Base-by-base conservation (phyloP, 768 basidiomycete species). In the Lactarius indigo region DNA sequence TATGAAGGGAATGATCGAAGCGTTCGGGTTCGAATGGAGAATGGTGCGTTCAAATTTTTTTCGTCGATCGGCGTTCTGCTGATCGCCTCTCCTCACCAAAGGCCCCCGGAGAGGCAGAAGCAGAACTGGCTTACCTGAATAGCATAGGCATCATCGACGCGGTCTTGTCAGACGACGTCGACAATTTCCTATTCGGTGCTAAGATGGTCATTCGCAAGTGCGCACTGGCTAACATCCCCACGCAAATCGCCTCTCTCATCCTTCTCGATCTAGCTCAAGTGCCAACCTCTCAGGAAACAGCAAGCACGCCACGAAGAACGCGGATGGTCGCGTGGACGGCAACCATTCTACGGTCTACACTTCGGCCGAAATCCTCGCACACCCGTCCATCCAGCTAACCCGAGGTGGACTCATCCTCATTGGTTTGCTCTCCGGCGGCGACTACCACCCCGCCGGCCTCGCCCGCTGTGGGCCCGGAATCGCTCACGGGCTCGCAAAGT, bases 101-200 rank as follows among this genome's bases (percentile, higher is more conserved):
- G 88, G 95, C 94, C 18, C 95, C 95, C 7, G 94, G 93, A 20
- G 96, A 97, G 76, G 96, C 96, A 0, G 96, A 98, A 75, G 95
- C 95, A 0, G 95, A 96, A 73, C 81, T 98, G 2, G 95, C 95
- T 0, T 89, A 91, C 68, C 80, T 98, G 61, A 95, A 94, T 71
- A 80, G 83, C 5, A 84, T 88, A 52, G 93, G 93, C 3, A 75
- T 90, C 61, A 90, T 98, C 64, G 96, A 98, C 73, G 92, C 88
- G 0, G 85, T 97, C 30, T 81, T 96, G 54, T 92, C 95, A 0
- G 96, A 98, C 75, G 96, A 97, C 72, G 94, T 95, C 1, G 95
- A 98, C 73, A 95, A 87, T 63, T 89, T 96, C 73, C 77, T 97
- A 3, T 98, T 98, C 68, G 94, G 95, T 26, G 94, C 93, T 1